Percentiles rank a stretch among this genome's conserved stretches.
Evolutionary conservation across 78 protist genomes (phyloP).

Genomic region (Carpediemonas membranifera): DNA sequence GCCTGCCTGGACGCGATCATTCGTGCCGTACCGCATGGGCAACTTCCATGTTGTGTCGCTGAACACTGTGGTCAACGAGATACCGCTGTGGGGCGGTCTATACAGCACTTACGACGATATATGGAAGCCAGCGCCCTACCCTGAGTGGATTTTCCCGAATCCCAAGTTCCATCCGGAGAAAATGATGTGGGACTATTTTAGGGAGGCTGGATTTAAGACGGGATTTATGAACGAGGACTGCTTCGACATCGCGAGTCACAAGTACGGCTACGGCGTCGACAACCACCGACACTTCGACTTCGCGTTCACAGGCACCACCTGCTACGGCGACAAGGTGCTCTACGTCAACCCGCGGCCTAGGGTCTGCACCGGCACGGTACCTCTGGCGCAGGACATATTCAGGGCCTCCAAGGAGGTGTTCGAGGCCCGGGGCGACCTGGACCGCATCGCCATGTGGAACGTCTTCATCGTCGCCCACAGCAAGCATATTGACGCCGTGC

Average conservation of each 20-base stretch:
- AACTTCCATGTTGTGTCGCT: too few species aligned
- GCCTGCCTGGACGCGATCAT: too few species aligned
- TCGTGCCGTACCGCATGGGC: too few species aligned
- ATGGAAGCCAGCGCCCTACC: too few species aligned
- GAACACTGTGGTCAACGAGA: too few species aligned
- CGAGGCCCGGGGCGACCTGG: background rate
- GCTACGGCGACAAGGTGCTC: conserved; percentile 13
- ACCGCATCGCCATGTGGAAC: background rate
- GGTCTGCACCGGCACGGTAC: background rate
- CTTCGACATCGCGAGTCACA: too few species aligned
- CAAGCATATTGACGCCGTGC: background rate
- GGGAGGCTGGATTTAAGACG: background rate
- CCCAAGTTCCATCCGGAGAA: too few species aligned
- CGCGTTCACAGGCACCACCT: too few species aligned
- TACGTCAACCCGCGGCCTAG: background rate
- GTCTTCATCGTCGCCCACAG: conserved; percentile 6
- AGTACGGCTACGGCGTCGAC: conserved; percentile 18
- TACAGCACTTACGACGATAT: too few species aligned
- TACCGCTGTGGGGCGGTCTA: too few species aligned
- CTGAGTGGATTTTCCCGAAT: too few species aligned
- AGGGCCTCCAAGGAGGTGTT: background rate
- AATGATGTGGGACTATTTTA: background rate
- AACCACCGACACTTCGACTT: conserved; percentile 1
- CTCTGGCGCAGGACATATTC: background rate
- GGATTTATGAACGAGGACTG: background rate